Conservation (phyloP, 1,284 basidiomycete species). For the Ustilago shanxiensis region DNA sequence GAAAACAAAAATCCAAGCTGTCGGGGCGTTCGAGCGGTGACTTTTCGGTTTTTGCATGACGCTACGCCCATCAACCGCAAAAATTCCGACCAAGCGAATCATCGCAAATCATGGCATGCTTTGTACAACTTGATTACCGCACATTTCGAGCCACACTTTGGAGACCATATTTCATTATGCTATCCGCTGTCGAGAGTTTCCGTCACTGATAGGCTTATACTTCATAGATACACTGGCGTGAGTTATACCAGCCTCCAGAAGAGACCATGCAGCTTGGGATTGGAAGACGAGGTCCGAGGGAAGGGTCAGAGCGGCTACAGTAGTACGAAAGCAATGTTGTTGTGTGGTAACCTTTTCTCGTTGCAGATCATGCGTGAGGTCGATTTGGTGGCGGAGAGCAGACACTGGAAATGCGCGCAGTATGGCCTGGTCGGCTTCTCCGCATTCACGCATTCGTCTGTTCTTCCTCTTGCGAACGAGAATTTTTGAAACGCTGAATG, state of each 20-base stretch:
- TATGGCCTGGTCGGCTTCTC: constrained; percentile 6
- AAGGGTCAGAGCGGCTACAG: neutral
- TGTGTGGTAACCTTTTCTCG: neutral
- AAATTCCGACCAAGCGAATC: too few relatives aligned
- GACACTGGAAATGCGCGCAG: neutral
- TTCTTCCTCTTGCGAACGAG: too few relatives aligned
- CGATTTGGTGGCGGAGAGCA: neutral
- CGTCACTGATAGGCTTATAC: too few relatives aligned
- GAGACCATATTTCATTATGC: neutral
- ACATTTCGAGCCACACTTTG: neutral
- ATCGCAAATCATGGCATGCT: neutral
- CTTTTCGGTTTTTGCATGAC: neutral
- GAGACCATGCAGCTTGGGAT: neutral
- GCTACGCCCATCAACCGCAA: too few relatives aligned
- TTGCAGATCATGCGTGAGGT: neutral
- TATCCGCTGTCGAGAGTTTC: too few relatives aligned
- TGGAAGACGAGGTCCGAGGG: neutral
- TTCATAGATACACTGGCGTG: neutral
- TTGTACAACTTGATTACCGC: neutral
- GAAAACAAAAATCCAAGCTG: too few relatives aligned
- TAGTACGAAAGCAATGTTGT: neutral
- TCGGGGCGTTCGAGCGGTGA: too few relatives aligned
- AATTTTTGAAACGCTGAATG: neutral
- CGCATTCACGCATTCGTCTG: constrained; percentile 23
- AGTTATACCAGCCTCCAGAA: too few relatives aligned